Evolutionary conservation across 78 protist species (phyloP).

Genomic region (Dictyostelium brefeldianum): DNA sequence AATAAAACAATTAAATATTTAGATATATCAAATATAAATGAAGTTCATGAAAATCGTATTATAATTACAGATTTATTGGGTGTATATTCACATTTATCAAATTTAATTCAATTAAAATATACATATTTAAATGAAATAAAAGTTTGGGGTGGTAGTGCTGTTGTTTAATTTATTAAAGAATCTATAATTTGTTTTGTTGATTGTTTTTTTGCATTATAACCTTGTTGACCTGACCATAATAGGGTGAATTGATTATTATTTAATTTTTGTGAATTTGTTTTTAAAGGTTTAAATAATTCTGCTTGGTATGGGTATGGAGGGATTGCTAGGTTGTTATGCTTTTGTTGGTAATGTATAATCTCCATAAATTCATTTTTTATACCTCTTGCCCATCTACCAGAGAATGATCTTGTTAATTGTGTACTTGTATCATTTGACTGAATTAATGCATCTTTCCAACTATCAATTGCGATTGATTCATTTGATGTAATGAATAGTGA

Average conservation of each 20-base stretch:
- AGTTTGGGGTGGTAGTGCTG: no score
- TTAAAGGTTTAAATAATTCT: neutral
- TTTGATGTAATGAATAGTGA: neutral
- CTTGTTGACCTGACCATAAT: slow-evolving; percentile 39
- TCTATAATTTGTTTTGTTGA: neutral
- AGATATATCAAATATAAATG: no score
- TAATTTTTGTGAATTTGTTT: neutral
- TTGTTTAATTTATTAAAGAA: neutral
- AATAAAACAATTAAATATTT: no score
- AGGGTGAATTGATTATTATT: slow-evolving; percentile 25
- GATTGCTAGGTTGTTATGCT: neutral
- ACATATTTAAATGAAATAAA: no score
- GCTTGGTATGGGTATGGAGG: slow-evolving; percentile 60
- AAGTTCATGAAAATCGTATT: no score
- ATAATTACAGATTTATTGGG: no score
- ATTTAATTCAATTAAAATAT: no score
- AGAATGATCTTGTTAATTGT: neutral
- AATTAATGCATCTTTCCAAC: slow-evolving; percentile 12
- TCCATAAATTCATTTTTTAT: slow-evolving; percentile 51
- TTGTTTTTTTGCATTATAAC: slow-evolving; percentile 9
- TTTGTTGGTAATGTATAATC: neutral
- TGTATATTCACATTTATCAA: no score
- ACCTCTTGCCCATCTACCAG: slow-evolving; percentile 67
- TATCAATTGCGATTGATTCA: neutral
- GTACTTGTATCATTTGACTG: neutral